Evolutionary conservation across 768 basidiomycete genomes (phyloP).

Genomic region (Collybia sordida): DNA sequence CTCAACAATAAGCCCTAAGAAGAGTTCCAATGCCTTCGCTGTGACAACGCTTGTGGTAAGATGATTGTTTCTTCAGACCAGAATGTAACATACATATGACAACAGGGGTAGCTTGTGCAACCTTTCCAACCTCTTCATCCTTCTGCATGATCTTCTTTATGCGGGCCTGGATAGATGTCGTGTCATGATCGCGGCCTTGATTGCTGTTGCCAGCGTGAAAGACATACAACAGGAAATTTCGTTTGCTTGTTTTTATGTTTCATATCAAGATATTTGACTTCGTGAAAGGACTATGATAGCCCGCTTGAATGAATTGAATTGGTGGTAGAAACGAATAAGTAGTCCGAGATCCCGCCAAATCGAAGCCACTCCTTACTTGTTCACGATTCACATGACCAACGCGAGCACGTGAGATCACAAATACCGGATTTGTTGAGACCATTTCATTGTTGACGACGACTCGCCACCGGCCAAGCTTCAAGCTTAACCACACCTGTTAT

Average conservation of each 20-base stretch:
- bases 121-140: conserved; percentile 98
- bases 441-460: too few species aligned
- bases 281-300: neutral
- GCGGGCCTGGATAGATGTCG: conserved; percentile 61
- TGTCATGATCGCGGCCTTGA: neutral
- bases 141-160: conserved; percentile 99
- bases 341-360: too few species aligned
- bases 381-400: conserved; percentile 5
- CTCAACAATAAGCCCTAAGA: conserved; percentile 81
- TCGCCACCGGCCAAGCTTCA: too few species aligned
- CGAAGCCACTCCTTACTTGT: neutral
- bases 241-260: conserved; percentile 92
- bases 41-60: neutral
- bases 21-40: conserved; percentile 96
- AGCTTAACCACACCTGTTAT: too few species aligned
- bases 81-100: conserved; percentile 81
- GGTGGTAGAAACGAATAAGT: too few species aligned
- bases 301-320: too few species aligned
- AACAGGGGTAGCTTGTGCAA: conserved; percentile 93
- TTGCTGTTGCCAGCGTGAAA: too few species aligned
- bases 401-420: conserved; percentile 12
- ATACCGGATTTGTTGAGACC: too few species aligned
- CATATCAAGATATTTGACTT: conserved; percentile 39
- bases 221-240: conserved; percentile 84
- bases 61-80: neutral